Evolutionary conservation across 495 filamentous ascomycete species (phyloP).

Genomic region (Cercophora newfieldiana): DNA sequence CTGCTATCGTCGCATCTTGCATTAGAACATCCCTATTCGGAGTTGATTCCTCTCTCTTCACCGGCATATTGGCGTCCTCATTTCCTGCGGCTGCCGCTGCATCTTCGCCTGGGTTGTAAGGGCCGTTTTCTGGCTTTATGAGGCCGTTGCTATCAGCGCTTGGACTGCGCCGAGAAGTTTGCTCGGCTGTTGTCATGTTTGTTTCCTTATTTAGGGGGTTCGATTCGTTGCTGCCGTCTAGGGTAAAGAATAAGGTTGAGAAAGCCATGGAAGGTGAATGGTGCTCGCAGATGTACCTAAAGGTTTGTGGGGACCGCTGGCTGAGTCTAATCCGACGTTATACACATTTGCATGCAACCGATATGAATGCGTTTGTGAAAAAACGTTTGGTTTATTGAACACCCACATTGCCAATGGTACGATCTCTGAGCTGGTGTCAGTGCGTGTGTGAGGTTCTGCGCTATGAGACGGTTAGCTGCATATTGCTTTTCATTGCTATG

Average conservation of each 20-base stretch:
- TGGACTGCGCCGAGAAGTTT: neutral
- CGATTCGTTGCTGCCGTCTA: conserved; percentile 15
- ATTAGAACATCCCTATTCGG: neutral
- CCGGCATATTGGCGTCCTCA: neutral
- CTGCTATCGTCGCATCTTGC: neutral
- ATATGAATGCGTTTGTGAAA: neutral
- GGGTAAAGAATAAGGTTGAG: conserved; percentile 30
- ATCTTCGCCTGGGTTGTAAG: neutral
- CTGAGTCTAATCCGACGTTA: neutral
- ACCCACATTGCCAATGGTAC: neutral
- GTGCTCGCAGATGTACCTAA: neutral
- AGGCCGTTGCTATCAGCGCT: neutral
- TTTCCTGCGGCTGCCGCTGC: neutral
- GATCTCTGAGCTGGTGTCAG: neutral
- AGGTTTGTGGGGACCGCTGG: neutral
- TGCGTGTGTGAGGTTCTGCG: neutral
- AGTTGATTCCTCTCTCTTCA: neutral
- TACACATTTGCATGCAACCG: neutral
- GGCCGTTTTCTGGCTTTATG: neutral
- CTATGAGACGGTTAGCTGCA: neutral
- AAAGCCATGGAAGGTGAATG: conserved; percentile 23
- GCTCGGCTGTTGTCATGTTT: neutral
- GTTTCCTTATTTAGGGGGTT: neutral
- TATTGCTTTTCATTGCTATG: neutral
- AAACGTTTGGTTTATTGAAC: neutral